A percentile compares a stretch with the other conserved stretches of the same genome.
Conservation (phyloP, 1,139 yeast genomes). For the Pichia sp. region DNA sequence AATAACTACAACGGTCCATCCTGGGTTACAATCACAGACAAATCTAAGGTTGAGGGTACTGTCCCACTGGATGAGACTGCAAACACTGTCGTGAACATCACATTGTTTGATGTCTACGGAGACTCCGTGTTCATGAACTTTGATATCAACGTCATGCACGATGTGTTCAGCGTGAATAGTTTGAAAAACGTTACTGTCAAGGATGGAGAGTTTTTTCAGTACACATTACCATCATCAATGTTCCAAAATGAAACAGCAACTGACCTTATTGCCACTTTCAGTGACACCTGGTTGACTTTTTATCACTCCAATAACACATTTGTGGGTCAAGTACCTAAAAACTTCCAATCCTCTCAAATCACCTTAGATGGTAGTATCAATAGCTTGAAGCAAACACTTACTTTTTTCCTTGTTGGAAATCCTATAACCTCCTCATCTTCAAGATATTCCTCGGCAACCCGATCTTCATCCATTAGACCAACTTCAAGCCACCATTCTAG, state of each 20-base stretch:
- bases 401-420: constrained; percentile 40
- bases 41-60: constrained; percentile 47
- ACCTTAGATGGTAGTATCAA: constrained; percentile 44
- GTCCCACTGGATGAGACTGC: constrained; percentile 43
- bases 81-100: constrained; percentile 40
- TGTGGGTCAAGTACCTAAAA: constrained; percentile 58
- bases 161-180: constrained; percentile 46
- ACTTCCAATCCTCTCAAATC: constrained; percentile 44
- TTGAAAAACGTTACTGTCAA: constrained; percentile 63
- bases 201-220: constrained; percentile 49
- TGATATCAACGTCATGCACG: constrained; percentile 39
- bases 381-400: constrained; percentile 35
- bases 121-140: constrained; percentile 57
- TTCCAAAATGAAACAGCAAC: constrained; percentile 52
- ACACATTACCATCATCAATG: constrained; percentile 42
- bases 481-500: background rate
- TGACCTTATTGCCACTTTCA: constrained; percentile 37
- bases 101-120: constrained; percentile 54
- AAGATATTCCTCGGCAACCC: constrained; percentile 6
- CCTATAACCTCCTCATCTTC: constrained; percentile 14
- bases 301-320: constrained; percentile 56
- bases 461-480: constrained; percentile 7
- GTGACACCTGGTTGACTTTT: constrained; percentile 60
- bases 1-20: constrained; percentile 43
- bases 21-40: constrained; percentile 48